These are phyloP conservation scores for Pyrus hybrid DNA, from an alignment of 331 rosid genomes.

Conservation along the genomic window DNA sequence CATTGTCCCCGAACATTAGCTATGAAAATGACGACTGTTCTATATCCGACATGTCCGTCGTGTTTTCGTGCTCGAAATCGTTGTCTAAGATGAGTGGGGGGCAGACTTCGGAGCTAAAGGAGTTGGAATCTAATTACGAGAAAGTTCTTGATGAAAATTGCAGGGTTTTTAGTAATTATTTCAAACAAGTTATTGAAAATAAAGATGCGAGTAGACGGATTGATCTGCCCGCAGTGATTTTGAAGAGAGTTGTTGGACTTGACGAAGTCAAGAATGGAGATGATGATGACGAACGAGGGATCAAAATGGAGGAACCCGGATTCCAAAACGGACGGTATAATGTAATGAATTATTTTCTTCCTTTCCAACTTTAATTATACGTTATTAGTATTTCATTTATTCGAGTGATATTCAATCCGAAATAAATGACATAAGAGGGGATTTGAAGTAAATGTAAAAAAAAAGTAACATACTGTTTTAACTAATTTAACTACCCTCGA, in stretches of 20 bases:
- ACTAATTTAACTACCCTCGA: too few species aligned
- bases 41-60: constrained; percentile 14
- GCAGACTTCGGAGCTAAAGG: constrained; percentile 57
- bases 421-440: too few species aligned
- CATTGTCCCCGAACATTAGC: neutral
- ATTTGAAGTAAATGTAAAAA: too few species aligned
- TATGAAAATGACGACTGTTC: constrained; percentile 22
- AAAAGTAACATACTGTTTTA: too few species aligned
- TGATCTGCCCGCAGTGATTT: constrained; percentile 28
- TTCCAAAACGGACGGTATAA: constrained; percentile 69
- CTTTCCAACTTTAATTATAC: neutral
- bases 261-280: constrained; percentile 4
- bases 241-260: constrained; percentile 14
- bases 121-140: constrained; percentile 53
- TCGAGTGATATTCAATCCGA: too few species aligned
- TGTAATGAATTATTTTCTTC: constrained; percentile 35
- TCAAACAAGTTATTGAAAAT: constrained; percentile 37
- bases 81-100: constrained; percentile 58
- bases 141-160: constrained; percentile 62
- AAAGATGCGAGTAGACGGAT: constrained; percentile 15
- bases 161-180: constrained; percentile 41
- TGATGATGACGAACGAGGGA: constrained; percentile 2
- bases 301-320: constrained; percentile 16
- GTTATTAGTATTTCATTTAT: neutral
- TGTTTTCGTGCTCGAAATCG: constrained; percentile 34